Base-by-base conservation (phyloP, 2,329 filamentous ascomycete species). In the Penicillium sp. region DNA sequence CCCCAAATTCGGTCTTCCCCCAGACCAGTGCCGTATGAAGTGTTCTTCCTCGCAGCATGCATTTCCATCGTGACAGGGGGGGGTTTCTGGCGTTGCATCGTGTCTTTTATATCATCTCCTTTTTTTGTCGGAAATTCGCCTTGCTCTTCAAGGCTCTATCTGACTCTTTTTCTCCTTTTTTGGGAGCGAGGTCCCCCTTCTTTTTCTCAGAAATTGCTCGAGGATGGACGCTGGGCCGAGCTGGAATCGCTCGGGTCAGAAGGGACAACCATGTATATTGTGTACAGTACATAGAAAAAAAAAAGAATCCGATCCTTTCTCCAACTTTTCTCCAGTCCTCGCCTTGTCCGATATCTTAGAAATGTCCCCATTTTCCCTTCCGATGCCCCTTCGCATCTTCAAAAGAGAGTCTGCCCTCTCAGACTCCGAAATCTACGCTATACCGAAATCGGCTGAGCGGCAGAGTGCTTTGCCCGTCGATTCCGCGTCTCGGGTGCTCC, bases 281-380 rank as follows among this genome's bases (percentile, higher is more conserved):
- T 66, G 62, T 65, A 66, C 58, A 65, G 65, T 65, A 59, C 52
- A 60, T 58, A 60, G 57, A 49, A 55, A 50, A 2, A 18, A 18
- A 18, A 18, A 18, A 18, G 18, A 18, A 57, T 50, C 49, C 55
- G 53, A 48, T 50, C 50, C 37, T 57, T 54, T 49, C 18, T 18
- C 18, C 18, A 18, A 1, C 1, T 2, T 18, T 18, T 18, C 18
- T 18, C 18, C 18, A 18, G 3, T 18, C 18, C 18, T 18, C 18
- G 18, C 18, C 18, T 18, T 18, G 18, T 18, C 3, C 18, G 3
- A 18, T 1, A 18, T 18, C 18, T 18, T 18, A 3, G 18, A 18
- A 18, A 18, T 18, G 18, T 18, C 18, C 18, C 18, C 18, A n/a
- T 3, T 18, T 18, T 18, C 18, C 18, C 18, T 18, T 18, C 18